Percentiles rank a stretch among this genome's conserved stretches.
Conservation (phyloP, 805 yeast genomes). For the Torulaspora quercuum region DNA sequence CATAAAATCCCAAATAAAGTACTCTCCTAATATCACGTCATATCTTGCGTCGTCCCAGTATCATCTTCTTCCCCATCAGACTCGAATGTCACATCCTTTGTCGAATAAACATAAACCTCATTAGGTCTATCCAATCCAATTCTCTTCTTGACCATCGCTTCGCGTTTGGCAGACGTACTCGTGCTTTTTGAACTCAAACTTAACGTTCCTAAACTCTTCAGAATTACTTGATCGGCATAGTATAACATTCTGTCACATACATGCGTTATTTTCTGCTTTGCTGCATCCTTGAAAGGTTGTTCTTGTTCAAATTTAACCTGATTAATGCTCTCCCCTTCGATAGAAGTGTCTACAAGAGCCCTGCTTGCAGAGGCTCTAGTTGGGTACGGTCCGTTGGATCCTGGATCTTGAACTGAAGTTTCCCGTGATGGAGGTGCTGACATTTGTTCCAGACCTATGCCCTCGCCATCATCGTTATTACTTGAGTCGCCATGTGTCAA, state of each 20-base stretch:
- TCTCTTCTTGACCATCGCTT: slow-evolving; percentile 28
- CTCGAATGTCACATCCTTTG: slow-evolving; percentile 43
- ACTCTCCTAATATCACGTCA: no score
- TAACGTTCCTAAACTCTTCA: slow-evolving; percentile 57
- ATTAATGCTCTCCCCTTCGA: slow-evolving; percentile 22
- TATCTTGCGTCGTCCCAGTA: not conserved
- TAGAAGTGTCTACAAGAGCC: not conserved
- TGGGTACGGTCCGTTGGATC: not conserved
- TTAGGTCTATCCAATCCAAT: slow-evolving; percentile 30
- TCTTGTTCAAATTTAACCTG: slow-evolving; percentile 20
- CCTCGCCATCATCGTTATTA: slow-evolving; percentile 11
- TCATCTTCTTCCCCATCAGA: slow-evolving; percentile 27
- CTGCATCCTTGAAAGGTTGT: slow-evolving; percentile 22
- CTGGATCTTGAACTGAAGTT: not conserved
- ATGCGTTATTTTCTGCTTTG: slow-evolving; percentile 24
- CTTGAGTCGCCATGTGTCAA: slow-evolving; percentile 17
- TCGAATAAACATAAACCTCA: slow-evolving; percentile 44
- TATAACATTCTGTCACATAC: slow-evolving; percentile 42
- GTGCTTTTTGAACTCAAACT: slow-evolving; percentile 39
- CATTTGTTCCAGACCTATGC: slow-evolving; percentile 8
- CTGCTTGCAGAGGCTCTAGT: not conserved
- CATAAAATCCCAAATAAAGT: no score
- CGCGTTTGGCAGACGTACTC: slow-evolving; percentile 21
- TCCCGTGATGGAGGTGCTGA: slow-evolving; percentile 2
- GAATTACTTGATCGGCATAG: slow-evolving; percentile 52